Conservation (phyloP, 192 early-diverging fungal genomes). For the Chytriomyces sp. region DNA sequence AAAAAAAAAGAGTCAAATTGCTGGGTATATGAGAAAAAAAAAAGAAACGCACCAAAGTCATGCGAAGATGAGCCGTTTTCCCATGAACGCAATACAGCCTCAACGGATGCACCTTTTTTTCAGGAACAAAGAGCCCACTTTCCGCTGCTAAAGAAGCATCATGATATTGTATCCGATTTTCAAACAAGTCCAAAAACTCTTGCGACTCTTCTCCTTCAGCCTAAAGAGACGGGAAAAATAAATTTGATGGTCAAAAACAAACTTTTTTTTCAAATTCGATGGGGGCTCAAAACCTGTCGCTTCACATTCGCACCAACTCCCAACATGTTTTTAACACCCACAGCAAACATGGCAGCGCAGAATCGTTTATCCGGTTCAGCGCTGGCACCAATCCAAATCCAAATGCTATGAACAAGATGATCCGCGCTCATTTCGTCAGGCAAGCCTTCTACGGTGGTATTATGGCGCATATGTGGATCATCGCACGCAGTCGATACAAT, state of each 20-base stretch:
- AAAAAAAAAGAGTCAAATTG: too few relatives aligned
- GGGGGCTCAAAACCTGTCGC: constrained; percentile 33
- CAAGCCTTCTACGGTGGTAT: constrained; percentile 2
- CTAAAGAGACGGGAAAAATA: background rate
- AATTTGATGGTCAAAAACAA: too few relatives aligned
- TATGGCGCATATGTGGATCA: constrained; percentile 14
- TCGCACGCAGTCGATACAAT: constrained; percentile 29
- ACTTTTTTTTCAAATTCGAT: too few relatives aligned
- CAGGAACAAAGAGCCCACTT: constrained; percentile 48
- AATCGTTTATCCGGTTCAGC: constrained; percentile 62
- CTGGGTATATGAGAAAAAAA: too few relatives aligned
- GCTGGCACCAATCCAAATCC: constrained; percentile 53
- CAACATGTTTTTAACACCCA: constrained; percentile 52
- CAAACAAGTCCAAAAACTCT: constrained; percentile 32
- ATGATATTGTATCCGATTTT: constrained; percentile 20
- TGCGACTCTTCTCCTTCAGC: constrained; percentile 20
- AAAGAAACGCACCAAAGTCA: too few relatives aligned
- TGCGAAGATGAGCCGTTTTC: background rate
- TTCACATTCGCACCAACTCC: constrained; percentile 30
- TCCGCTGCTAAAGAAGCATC: constrained; percentile 42
- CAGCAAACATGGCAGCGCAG: constrained; percentile 58
- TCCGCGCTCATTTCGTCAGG: constrained; percentile 10
- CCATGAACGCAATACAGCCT: constrained; percentile 37
- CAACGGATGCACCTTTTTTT: constrained; percentile 39
- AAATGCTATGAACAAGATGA: constrained; percentile 43